Conservation (phyloP, 805 yeast genomes). For the Kurtzmaniella fragi region DNA sequence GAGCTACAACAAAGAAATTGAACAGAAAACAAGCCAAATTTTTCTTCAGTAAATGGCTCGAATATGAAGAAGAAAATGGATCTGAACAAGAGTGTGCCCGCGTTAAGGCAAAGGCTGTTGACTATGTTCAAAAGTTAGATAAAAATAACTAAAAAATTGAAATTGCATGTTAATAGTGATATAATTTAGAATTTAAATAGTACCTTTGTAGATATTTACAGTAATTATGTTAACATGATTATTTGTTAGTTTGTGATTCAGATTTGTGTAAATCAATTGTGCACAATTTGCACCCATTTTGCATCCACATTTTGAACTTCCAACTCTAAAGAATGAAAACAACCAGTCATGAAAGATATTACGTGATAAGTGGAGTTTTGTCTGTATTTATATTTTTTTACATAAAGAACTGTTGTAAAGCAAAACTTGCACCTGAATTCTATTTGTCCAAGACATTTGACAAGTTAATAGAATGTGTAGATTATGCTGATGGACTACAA, state of each 20-base stretch:
- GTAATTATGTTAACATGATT: background rate
- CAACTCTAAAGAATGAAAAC: no score
- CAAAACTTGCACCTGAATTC: no score
- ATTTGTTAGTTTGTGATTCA: background rate
- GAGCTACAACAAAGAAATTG: constrained; percentile 64
- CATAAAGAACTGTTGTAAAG: no score
- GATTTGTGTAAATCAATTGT: background rate
- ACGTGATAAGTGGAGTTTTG: no score
- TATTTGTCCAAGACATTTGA: constrained; percentile 6
- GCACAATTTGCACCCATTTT: no score
- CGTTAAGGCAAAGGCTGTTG: constrained; percentile 88
- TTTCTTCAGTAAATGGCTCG: constrained; percentile 90
- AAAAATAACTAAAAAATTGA: constrained; percentile 4
- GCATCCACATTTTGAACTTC: no score
- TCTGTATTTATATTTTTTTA: no score
- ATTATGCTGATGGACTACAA: constrained; percentile 11
- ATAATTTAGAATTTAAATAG: background rate
- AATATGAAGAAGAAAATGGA: constrained; percentile 63
- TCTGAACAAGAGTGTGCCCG: constrained; percentile 72
- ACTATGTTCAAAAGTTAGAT: constrained; percentile 46
- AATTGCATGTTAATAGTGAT: background rate
- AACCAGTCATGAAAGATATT: no score
- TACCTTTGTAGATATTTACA: background rate
- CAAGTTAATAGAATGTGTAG: constrained; percentile 13
- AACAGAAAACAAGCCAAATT: constrained; percentile 88